Percentiles rank a stretch among this genome's conserved stretches.
Evolutionary conservation across 1,284 basidiomycete species (phyloP).

Genomic region (Sporisorium sorghi): DNA sequence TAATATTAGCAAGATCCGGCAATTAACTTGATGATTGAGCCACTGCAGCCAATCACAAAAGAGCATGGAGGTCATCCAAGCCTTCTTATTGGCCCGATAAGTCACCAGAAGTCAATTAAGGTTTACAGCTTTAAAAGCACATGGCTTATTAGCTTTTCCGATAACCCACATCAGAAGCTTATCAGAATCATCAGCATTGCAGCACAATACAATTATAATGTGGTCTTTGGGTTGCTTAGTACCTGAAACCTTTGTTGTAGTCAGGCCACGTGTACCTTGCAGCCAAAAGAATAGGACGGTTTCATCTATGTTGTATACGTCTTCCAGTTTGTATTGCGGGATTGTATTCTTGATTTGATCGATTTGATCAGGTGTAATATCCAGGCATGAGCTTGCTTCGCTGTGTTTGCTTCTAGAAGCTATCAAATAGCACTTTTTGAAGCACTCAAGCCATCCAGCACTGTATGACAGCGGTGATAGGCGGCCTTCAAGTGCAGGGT

Average conservation of each 20-base stretch:
- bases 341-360: background rate
- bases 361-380: background rate
- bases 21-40: background rate
- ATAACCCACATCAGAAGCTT: background rate
- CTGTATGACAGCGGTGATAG: background rate
- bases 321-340: too few species aligned
- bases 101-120: background rate
- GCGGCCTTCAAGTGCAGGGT: background rate
- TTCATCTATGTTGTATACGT: too few species aligned
- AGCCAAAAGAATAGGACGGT: too few species aligned
- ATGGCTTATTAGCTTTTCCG: background rate
- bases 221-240: too few species aligned
- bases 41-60: conserved; percentile 3
- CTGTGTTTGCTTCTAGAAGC: background rate
- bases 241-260: background rate
- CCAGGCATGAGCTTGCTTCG: conserved; percentile 1
- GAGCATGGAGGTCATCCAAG: conserved; percentile 3
- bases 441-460: conserved; percentile 6
- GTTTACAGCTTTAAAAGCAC: conserved; percentile 1
- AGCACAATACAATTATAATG: conserved; percentile 7
- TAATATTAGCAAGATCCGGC: background rate
- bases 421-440: conserved; percentile 1
- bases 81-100: conserved; percentile 1
- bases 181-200: background rate
- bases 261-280: background rate